These are phyloP conservation scores for Rhizophagus clarus DNA, from an alignment of 192 early-diverging fungal genomes.

Conservation along the genomic window DNA sequence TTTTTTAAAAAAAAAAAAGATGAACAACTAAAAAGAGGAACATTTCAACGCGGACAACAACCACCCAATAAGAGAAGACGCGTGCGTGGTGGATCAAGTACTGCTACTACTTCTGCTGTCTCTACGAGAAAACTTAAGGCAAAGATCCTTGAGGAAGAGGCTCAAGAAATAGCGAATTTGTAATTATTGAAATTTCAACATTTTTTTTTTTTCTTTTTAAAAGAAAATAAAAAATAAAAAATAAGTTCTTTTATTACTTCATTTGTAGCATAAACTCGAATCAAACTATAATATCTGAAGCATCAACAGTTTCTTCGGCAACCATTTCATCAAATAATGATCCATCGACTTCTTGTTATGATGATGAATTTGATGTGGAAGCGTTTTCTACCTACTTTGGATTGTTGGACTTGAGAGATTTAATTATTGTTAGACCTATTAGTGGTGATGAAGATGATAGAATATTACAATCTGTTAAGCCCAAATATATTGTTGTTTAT, in stretches of 20 bases:
- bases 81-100: conserved; percentile 40
- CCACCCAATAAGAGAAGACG: conserved; percentile 53
- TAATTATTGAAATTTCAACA: conserved; percentile 30
- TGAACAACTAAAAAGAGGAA: neutral
- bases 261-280: neutral
- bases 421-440: conserved; percentile 62
- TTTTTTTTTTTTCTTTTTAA: neutral
- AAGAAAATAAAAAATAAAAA: too few species aligned
- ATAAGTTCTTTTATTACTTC: neutral
- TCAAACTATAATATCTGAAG: neutral
- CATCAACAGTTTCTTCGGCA: neutral
- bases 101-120: conserved; percentile 27
- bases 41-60: conserved; percentile 27
- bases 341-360: conserved; percentile 29
- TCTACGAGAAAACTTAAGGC: neutral
- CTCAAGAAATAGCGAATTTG: conserved; percentile 46
- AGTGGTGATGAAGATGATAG: conserved; percentile 62
- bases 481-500: conserved; percentile 88
- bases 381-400: conserved; percentile 50
- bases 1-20: neutral
- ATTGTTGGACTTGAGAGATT: conserved; percentile 44
- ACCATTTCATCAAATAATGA: neutral
- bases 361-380: conserved; percentile 48
- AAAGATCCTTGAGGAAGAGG: conserved; percentile 38
- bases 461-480: conserved; percentile 68